Evolutionary conservation across 1,139 yeast species (phyloP), one percentile per base, ranked within the genome.

Genomic region (Tardiomyces depauwii): DNA sequence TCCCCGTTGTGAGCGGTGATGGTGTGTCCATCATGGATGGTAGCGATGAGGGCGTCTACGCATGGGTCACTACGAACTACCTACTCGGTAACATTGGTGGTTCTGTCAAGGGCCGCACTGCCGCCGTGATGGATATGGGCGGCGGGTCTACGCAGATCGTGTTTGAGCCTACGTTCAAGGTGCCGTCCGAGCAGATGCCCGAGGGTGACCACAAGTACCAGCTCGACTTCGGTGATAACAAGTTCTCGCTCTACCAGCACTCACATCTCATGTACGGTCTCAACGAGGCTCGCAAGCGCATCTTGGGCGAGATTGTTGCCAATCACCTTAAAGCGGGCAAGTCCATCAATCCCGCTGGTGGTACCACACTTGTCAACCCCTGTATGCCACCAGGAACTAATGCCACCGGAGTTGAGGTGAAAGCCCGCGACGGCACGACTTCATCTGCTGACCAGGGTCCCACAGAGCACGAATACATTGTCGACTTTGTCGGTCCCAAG

Each of bases 131-230:
- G 62, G 99, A 91, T 63, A 77, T 91, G 53, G 99, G 99, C 56
- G 99, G 99, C 55, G 98, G 97, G 7, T 88, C 96, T 4, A 91
- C 98, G 12, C 99, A 91, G 68, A 88, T 91, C 67, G 98, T 91
- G 5, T 91, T 91, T 65, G 97, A 91, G 70, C 99, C 99, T 11
- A 74, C 76, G 13, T 80, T 80, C 60, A 57, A 60, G 40, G 58
- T 55, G 19, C 64, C 67, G 21, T 66, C 70, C 44, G 75, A 78
- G 51, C 79, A 77, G 53, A 77, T 88, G 83, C 68, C 75, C 42
- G 89, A 82, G 19, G 97, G 96, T 48, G 96, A 89, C 60, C 95
- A 87, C 67, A 84, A 85, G 64, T 88, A 82, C 63, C 76, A 77
- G 52, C 74, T 89, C 55, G 66, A 74, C 18, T 91, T 89, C 64